These are phyloP conservation scores for Blumeriella jaapii DNA, from an alignment of 2,329 filamentous ascomycete species.

Conservation along the genomic window DNA sequence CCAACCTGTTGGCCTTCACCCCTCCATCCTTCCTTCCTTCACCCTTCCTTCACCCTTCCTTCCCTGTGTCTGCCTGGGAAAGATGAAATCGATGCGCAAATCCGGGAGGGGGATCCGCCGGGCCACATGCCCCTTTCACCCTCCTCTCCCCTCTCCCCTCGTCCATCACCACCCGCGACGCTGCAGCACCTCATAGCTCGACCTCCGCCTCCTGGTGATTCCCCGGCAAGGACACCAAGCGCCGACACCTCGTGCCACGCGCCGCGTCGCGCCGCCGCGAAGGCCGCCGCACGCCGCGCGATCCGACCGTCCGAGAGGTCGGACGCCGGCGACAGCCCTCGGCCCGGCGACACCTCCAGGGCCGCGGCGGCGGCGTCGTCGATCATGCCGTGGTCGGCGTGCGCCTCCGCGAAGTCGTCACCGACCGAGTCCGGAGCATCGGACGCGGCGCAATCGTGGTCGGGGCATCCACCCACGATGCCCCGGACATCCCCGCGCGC, in stretches of 20 bases:
- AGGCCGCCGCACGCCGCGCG: constrained; percentile 25
- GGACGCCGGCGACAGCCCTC: constrained; percentile 13
- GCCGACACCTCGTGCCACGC: constrained; percentile 32
- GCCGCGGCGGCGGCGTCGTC: constrained; percentile 16
- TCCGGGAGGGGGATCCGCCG: too few relatives aligned
- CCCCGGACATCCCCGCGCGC: constrained; percentile 1
- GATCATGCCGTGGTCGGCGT: constrained; percentile 22
- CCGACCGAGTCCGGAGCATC: constrained; percentile 20
- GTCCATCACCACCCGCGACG: neutral
- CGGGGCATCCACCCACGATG: constrained; percentile 15
- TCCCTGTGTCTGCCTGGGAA: neutral
- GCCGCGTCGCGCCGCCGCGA: constrained; percentile 30
- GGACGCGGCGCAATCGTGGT: constrained; percentile 22
- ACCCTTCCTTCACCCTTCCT: neutral
- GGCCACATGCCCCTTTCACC: neutral
- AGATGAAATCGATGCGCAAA: too few relatives aligned
- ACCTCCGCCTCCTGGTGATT: constrained; percentile 32
- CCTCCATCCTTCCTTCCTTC: neutral
- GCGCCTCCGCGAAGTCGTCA: constrained; percentile 13
- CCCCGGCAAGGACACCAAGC: constrained; percentile 32
- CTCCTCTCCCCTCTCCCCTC: neutral
- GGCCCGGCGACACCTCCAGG: constrained; percentile 11
- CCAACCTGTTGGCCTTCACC: too few relatives aligned
- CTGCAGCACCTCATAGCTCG: constrained; percentile 27
- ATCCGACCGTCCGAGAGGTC: constrained; percentile 13